These are phyloP conservation scores for Vigna nakashimae DNA, from an alignment of 306 rosid species.

Conservation along the genomic window DNA sequence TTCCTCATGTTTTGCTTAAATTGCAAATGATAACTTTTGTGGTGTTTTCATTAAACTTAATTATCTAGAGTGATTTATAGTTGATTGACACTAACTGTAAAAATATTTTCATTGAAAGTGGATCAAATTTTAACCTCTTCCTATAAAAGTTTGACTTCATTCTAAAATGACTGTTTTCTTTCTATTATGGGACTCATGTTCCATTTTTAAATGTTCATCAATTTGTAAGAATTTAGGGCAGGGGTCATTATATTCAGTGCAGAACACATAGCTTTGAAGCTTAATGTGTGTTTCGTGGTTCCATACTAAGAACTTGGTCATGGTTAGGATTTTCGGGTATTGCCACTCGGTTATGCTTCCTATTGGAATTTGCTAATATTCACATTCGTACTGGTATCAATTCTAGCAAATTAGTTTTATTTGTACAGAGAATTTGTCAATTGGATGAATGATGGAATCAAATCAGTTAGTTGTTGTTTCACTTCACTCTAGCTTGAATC, in stretches of 20 bases:
- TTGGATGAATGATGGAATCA: neutral
- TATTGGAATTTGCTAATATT: neutral
- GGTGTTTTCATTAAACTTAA: neutral
- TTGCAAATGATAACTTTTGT: neutral
- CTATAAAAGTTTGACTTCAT: neutral
- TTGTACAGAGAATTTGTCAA: neutral
- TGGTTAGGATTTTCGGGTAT: constrained; percentile 10
- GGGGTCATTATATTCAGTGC: neutral
- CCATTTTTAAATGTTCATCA: neutral
- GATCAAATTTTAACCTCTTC: neutral
- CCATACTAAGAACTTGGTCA: neutral
- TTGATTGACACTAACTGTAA: neutral
- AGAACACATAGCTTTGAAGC: neutral
- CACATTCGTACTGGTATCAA: constrained; percentile 4
- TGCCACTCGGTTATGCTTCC: neutral
- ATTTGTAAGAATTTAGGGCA: neutral
- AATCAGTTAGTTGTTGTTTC: constrained; percentile 1
- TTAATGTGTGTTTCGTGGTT: constrained; percentile 11
- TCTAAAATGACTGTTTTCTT: neutral
- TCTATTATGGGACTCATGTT: neutral
- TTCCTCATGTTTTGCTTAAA: no score
- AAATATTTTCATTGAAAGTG: neutral
- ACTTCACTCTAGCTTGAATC: constrained; percentile 21
- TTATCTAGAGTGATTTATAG: neutral
- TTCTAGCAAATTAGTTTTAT: neutral